phyloP scores from a whole-genome alignment of 2,329 filamentous ascomycete species.

The Didymella glomerata region DNA sequence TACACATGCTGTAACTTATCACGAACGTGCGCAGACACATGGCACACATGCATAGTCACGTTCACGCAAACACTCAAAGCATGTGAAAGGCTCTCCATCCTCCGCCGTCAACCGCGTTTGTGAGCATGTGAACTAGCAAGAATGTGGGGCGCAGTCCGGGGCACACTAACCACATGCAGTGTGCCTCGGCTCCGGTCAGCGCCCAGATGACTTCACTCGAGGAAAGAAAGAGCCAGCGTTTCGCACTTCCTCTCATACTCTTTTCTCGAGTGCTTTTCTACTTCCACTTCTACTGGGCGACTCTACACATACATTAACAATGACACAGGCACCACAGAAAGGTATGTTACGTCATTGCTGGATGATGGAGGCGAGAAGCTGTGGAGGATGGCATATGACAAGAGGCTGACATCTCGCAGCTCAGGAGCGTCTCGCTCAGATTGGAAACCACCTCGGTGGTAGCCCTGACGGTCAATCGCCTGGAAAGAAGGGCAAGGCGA shows the following conservation, averaged over 20 bases:
- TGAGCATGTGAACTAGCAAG: slow-evolving; percentile 23
- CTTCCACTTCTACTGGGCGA: background rate
- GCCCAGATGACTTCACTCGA: slow-evolving; percentile 21
- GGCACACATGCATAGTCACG: slow-evolving; percentile 6
- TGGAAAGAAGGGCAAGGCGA: slow-evolving; percentile 51
- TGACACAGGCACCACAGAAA: slow-evolving; percentile 24
- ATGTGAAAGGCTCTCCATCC: slow-evolving; percentile 32
- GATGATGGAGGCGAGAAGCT: background rate
- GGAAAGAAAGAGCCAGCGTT: slow-evolving; percentile 14
- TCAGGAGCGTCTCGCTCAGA: slow-evolving; percentile 67
- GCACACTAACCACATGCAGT: slow-evolving; percentile 14
- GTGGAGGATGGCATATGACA: background rate
- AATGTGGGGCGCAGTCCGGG: slow-evolving; percentile 15
- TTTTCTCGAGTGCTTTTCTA: background rate
- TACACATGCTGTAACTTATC: background rate
- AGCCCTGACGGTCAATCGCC: slow-evolving; percentile 10
- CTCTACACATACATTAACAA: slow-evolving; percentile 5
- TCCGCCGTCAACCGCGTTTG: slow-evolving; percentile 9
- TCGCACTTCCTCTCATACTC: slow-evolving; percentile 8
- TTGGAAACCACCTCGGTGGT: slow-evolving; percentile 63
- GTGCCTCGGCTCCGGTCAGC: slow-evolving; percentile 22
- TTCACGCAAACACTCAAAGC: slow-evolving; percentile 10
- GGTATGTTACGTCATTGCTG: slow-evolving; percentile 13
- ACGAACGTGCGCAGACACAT: slow-evolving; percentile 9
- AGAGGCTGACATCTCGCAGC: slow-evolving; percentile 49